Evolutionary conservation across 78 protist genomes (phyloP).

Genomic region (Chrysochromulina tobinii): DNA sequence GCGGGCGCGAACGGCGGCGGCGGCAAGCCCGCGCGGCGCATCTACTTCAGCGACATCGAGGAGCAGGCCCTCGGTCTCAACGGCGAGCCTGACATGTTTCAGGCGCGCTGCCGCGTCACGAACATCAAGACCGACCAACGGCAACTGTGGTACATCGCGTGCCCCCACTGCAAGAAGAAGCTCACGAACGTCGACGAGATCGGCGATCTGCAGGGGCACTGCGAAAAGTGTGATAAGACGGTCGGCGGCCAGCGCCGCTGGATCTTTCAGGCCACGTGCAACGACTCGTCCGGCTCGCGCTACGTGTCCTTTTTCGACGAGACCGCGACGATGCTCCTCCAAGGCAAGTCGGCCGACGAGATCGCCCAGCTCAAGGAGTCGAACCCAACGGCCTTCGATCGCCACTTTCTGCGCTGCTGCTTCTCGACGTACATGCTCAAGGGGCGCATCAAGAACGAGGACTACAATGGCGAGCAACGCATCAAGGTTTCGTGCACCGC

Average conservation of each 20-base stretch:
- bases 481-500: too few relatives aligned
- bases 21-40: neutral
- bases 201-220: neutral
- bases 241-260: neutral
- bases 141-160: neutral
- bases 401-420: too few relatives aligned
- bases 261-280: neutral
- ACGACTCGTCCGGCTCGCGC: neutral
- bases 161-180: constrained; percentile 13
- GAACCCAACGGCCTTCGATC: neutral
- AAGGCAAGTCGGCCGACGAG: neutral
- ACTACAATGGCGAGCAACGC: too few relatives aligned
- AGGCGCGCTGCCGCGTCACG: neutral
- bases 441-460: too few relatives aligned
- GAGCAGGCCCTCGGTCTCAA: neutral
- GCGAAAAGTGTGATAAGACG: neutral
- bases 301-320: constrained; percentile 9
- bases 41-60: constrained; percentile 4
- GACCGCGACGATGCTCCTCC: neutral
- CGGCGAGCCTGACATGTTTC: neutral
- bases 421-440: too few relatives aligned
- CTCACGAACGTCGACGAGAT: neutral
- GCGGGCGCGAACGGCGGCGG: neutral
- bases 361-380: neutral
- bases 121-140: neutral